A percentile compares a stretch with the other conserved stretches of the same genome.
phyloP scores from a whole-genome alignment of 768 basidiomycete species.

The Aureoboletus auriporus region DNA sequence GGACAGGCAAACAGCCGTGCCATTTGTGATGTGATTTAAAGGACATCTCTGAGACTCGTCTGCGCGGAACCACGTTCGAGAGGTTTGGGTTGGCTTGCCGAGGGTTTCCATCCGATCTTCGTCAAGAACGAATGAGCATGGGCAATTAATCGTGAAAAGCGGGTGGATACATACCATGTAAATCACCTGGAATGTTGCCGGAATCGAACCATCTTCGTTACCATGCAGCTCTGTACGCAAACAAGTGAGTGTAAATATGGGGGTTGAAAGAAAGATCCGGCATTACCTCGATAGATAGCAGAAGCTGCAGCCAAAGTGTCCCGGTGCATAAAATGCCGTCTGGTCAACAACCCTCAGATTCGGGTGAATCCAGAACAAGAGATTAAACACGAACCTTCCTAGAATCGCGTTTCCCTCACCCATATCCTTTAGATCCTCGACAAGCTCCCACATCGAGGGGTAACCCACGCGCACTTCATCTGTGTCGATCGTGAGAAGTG shows the following conservation, averaged over 20 bases:
- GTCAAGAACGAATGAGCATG: neutral
- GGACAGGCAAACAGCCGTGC: too few relatives aligned
- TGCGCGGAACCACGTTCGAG: slow-evolving; percentile 59
- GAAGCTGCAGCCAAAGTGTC: slow-evolving; percentile 91
- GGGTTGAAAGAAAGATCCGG: neutral
- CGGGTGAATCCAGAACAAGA: neutral
- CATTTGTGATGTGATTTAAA: slow-evolving; percentile 28
- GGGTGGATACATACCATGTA: slow-evolving; percentile 66
- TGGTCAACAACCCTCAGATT: slow-evolving; percentile 23
- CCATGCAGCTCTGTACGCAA: slow-evolving; percentile 70
- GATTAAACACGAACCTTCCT: slow-evolving; percentile 52
- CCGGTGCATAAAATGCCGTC: slow-evolving; percentile 65
- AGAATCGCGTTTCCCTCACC: slow-evolving; percentile 92
- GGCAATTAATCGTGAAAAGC: neutral
- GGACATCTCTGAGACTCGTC: slow-evolving; percentile 58
- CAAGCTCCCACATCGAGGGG: slow-evolving; percentile 93
- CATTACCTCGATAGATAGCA: slow-evolving; percentile 85
- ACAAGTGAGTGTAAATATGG: neutral
- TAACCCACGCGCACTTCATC: slow-evolving; percentile 91
- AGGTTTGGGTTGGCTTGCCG: slow-evolving; percentile 60
- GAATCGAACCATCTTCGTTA: slow-evolving; percentile 75
- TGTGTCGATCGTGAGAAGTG: slow-evolving; percentile 88
- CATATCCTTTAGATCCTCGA: slow-evolving; percentile 94
- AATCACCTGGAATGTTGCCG: slow-evolving; percentile 95
- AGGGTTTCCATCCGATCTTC: slow-evolving; percentile 84